These are phyloP conservation scores for Willaertia magna DNA, from an alignment of 208 protist genomes.

Conservation along the genomic window DNA sequence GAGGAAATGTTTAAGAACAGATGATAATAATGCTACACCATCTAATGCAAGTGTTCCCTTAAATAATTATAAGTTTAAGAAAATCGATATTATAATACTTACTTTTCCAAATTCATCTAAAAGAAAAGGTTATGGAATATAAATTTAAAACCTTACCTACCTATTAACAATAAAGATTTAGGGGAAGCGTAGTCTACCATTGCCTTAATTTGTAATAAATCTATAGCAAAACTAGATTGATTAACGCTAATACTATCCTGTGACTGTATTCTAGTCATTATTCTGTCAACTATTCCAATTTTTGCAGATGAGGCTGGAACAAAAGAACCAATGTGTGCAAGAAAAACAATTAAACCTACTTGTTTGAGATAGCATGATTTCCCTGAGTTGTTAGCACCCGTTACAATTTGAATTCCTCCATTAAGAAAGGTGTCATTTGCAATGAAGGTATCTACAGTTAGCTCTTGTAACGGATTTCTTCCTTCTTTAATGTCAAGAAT, in stretches of 20 bases:
- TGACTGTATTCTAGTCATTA: slow-evolving; percentile 38
- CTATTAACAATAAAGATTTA: not conserved
- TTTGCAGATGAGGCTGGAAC: slow-evolving; percentile 53
- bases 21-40: slow-evolving; percentile 56
- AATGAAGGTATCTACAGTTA: slow-evolving; percentile 14
- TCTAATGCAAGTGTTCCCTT: slow-evolving; percentile 68
- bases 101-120: slow-evolving; percentile 78
- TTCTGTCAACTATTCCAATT: slow-evolving; percentile 34
- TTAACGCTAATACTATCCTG: slow-evolving; percentile 1
- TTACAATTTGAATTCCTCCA: slow-evolving; percentile 35
- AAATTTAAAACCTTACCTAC: not conserved
- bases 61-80: too few species aligned
- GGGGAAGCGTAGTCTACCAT: not conserved
- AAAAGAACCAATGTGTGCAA: slow-evolving; percentile 77
- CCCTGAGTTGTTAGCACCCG: slow-evolving; percentile 63
- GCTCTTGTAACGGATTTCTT: slow-evolving; percentile 28
- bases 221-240: slow-evolving; percentile 5
- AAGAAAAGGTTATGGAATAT: not conserved
- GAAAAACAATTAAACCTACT: slow-evolving; percentile 69
- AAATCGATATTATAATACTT: too few species aligned
- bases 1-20: slow-evolving; percentile 42
- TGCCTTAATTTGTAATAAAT: not conserved
- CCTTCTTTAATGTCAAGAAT: slow-evolving; percentile 12
- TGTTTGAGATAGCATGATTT: slow-evolving; percentile 76
- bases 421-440: slow-evolving; percentile 22